These are phyloP conservation scores for Wallemia mellicola DNA, from an alignment of 1,284 basidiomycete species.

Conservation along the genomic window DNA sequence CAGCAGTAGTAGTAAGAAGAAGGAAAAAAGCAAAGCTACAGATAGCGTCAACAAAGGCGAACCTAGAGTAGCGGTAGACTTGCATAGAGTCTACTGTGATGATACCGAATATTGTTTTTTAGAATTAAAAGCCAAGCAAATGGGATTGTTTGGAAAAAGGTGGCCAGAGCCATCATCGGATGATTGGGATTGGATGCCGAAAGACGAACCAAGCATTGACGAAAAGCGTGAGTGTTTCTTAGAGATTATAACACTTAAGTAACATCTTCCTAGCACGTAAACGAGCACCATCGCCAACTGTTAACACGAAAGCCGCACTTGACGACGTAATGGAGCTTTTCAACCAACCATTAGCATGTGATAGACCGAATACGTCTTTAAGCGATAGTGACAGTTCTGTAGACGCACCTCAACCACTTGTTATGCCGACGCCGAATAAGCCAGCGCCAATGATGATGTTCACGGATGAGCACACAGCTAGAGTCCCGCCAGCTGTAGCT, in stretches of 20 bases:
- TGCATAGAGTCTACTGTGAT: slow-evolving; percentile 12
- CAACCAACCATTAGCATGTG: slow-evolving; percentile 32
- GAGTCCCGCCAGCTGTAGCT: slow-evolving; percentile 6
- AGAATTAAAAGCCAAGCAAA: slow-evolving; percentile 15
- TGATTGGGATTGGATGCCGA: neutral
- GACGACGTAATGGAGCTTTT: slow-evolving; percentile 83
- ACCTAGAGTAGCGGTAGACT: neutral
- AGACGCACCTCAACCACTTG: slow-evolving; percentile 4
- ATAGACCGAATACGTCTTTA: slow-evolving; percentile 13
- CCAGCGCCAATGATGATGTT: slow-evolving; percentile 9
- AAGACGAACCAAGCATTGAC: neutral
- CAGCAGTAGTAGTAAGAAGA: neutral
- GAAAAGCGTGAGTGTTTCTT: slow-evolving; percentile 11
- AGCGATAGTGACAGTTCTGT: slow-evolving; percentile 16
- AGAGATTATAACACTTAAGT: slow-evolving; percentile 23
- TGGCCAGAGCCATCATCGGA: slow-evolving; percentile 28
- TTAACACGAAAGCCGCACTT: slow-evolving; percentile 65
- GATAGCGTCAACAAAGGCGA: neutral
- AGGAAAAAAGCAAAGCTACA: neutral
- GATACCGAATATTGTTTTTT: slow-evolving; percentile 18
- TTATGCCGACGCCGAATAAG: neutral
- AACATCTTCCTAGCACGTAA: slow-evolving; percentile 8
- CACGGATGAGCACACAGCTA: slow-evolving; percentile 8
- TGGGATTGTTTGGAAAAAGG: slow-evolving; percentile 41
- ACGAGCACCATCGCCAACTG: slow-evolving; percentile 34